phyloP scores from a whole-genome alignment of 1,139 yeast genomes.

The Suhomyces chickasaworum region DNA sequence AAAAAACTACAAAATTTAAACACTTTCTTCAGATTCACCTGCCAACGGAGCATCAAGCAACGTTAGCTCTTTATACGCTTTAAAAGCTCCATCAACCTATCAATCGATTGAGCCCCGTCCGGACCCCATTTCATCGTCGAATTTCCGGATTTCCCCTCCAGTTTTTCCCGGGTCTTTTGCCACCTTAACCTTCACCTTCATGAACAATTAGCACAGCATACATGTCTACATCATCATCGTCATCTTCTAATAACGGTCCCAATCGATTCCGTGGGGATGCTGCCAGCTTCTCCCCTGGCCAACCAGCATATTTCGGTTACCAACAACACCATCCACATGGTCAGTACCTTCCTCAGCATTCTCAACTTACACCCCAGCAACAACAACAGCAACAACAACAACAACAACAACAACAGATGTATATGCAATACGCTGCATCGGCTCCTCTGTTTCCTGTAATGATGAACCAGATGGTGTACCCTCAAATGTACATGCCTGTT shows the following conservation, averaged over 20 bases:
- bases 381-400: constrained; percentile 17
- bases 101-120: background rate
- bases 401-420: constrained; percentile 18
- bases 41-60: constrained; percentile 12
- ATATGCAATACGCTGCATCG: constrained; percentile 18
- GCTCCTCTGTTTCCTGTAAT: constrained; percentile 18
- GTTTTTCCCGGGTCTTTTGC: constrained; percentile 1
- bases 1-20: constrained; percentile 13
- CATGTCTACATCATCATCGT: constrained; percentile 18
- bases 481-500: constrained; percentile 22
- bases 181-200: constrained; percentile 1
- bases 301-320: constrained; percentile 18
- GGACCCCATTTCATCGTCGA: background rate
- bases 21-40: background rate
- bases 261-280: constrained; percentile 48
- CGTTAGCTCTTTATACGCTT: constrained; percentile 3
- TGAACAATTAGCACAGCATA: constrained; percentile 5
- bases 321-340: constrained; percentile 21
- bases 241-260: constrained; percentile 33
- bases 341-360: constrained; percentile 22
- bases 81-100: background rate
- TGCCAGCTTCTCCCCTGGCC: constrained; percentile 43
- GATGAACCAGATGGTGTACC: constrained; percentile 21
- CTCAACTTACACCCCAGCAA: constrained; percentile 21
- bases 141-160: background rate